These are phyloP conservation scores for Hypholoma sublateritium DNA, from an alignment of 768 basidiomycete species.

Conservation along the genomic window DNA sequence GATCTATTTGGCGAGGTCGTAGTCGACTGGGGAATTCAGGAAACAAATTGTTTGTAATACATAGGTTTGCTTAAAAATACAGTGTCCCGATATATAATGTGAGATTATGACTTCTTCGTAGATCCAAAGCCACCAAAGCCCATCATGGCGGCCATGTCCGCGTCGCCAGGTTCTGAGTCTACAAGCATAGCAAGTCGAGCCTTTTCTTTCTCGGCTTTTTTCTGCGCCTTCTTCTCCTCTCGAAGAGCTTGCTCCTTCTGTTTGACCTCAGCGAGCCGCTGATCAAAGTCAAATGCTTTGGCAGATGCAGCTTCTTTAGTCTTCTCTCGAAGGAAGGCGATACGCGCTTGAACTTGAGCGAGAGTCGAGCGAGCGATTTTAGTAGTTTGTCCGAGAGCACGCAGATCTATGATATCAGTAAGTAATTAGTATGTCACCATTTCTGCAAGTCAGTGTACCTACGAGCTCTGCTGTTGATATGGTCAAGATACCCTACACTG, in stretches of 20 bases:
- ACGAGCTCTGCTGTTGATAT: constrained; percentile 94
- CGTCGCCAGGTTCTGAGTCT: constrained; percentile 46
- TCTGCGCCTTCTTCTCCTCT: constrained; percentile 74
- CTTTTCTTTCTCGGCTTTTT: constrained; percentile 76
- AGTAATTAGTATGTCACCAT: constrained; percentile 2
- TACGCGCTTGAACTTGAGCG: constrained; percentile 89
- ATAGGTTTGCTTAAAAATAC: constrained; percentile 22
- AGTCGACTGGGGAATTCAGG: constrained; percentile 17
- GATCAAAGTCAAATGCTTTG: constrained; percentile 93
- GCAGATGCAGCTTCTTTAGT: constrained; percentile 80
- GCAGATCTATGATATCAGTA: constrained; percentile 64
- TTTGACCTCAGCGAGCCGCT: constrained; percentile 81
- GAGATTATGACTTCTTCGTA: constrained; percentile 63
- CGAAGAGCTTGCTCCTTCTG: constrained; percentile 67
- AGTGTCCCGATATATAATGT: constrained; percentile 26
- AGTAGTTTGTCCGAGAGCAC: constrained; percentile 94
- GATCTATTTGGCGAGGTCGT: constrained; percentile 63
- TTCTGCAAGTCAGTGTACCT: constrained; percentile 32
- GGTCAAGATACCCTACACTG: constrained; percentile 90
- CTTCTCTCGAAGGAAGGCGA: constrained; percentile 83
- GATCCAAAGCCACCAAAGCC: constrained; percentile 91
- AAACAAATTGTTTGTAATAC: constrained; percentile 23
- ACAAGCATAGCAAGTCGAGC: constrained; percentile 65
- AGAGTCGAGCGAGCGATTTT: constrained; percentile 87
- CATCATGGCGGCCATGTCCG: constrained; percentile 82